phyloP scores from a whole-genome alignment of 2,329 filamentous ascomycete species.

The Harringtonia aguacate region DNA sequence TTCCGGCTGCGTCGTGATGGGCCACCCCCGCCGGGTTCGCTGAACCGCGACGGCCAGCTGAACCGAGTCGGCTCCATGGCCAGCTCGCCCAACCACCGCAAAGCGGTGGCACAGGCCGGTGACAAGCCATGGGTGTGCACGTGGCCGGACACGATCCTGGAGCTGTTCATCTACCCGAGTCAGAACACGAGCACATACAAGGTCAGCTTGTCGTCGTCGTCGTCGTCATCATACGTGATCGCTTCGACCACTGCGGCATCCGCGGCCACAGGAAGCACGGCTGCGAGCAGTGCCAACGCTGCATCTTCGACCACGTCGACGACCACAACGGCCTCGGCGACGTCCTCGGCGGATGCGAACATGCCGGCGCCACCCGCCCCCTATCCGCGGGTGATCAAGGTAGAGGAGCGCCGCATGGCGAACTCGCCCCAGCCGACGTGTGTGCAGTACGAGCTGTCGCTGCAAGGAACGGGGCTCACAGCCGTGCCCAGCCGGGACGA shows the following conservation, averaged over 20 bases:
- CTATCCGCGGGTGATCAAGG: slow-evolving; percentile 43
- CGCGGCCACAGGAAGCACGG: no score
- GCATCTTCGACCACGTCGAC: no score
- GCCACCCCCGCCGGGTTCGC: no score
- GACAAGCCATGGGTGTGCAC: slow-evolving; percentile 48
- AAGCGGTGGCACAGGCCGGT: slow-evolving; percentile 29
- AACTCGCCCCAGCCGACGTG: slow-evolving; percentile 29
- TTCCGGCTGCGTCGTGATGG: no score
- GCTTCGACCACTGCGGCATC: background rate
- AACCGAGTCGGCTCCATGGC: no score
- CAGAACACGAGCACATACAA: slow-evolving; percentile 33
- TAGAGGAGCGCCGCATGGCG: slow-evolving; percentile 40
- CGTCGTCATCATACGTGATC: background rate
- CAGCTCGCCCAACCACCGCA: no score
- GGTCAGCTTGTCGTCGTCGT: slow-evolving; percentile 7
- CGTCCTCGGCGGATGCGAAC: background rate
- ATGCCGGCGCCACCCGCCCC: slow-evolving; percentile 28
- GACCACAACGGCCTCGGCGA: slow-evolving; percentile 3
- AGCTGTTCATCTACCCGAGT: slow-evolving; percentile 45
- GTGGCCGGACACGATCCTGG: slow-evolving; percentile 44
- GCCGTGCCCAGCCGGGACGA: slow-evolving; percentile 24
- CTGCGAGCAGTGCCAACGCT: no score
- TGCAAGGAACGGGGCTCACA: slow-evolving; percentile 20
- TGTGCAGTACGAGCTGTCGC: slow-evolving; percentile 34
- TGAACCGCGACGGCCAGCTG: no score